These are phyloP conservation scores for Isatis tinctoria DNA, from an alignment of 345 rosid genomes.

Conservation along the genomic window DNA sequence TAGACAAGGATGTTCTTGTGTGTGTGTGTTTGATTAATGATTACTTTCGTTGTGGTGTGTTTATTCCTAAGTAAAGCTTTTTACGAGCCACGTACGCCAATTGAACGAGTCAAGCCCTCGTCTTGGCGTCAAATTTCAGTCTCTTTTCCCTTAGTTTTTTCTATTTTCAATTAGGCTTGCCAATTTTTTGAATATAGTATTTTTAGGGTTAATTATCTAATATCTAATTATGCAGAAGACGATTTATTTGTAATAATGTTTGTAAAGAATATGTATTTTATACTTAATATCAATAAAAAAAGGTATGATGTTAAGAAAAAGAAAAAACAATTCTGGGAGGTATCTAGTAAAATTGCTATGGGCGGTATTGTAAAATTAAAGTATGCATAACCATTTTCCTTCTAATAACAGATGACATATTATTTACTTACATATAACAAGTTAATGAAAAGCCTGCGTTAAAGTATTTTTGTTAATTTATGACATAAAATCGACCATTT, in stretches of 20 bases:
- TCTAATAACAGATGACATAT: too few species aligned
- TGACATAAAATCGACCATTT: too few species aligned
- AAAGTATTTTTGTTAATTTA: too few species aligned
- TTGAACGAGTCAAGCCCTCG: slow-evolving; percentile 24
- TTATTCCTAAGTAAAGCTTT: slow-evolving; percentile 10
- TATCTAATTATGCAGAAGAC: neutral
- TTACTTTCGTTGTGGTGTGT: slow-evolving; percentile 4
- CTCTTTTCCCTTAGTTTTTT: neutral
- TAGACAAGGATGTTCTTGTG: slow-evolving; percentile 1
- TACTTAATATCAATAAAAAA: too few species aligned
- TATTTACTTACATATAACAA: too few species aligned
- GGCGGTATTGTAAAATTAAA: too few species aligned
- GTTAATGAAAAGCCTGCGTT: too few species aligned
- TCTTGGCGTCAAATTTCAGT: slow-evolving; percentile 23
- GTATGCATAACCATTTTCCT: too few species aligned
- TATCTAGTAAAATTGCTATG: too few species aligned
- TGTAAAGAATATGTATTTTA: neutral
- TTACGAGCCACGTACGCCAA: slow-evolving; percentile 14
- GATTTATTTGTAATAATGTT: neutral
- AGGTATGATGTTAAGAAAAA: too few species aligned
- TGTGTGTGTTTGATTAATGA: neutral
- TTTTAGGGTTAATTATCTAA: neutral
- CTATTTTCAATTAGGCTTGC: neutral
- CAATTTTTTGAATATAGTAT: neutral
- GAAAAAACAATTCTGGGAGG: too few species aligned